These are phyloP conservation scores for Pseudoneurospora amorphoporcata DNA, from an alignment of 495 filamentous ascomycete species.

Conservation along the genomic window DNA sequence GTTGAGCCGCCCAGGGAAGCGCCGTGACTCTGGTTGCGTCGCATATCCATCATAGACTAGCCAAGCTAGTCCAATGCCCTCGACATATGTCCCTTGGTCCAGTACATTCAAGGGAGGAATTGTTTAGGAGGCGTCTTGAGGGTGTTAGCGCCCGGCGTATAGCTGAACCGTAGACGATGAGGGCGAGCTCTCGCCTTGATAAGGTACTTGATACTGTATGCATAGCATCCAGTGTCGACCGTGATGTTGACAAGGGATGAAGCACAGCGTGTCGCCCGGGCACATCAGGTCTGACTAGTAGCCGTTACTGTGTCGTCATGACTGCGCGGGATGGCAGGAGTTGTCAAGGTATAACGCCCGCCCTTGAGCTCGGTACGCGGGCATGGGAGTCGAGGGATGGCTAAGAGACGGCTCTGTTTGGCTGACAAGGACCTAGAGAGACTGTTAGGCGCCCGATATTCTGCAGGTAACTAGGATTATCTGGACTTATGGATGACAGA, in stretches of 20 bases:
- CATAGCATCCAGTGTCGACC: not conserved
- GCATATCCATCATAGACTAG: not conserved
- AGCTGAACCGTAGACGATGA: not conserved
- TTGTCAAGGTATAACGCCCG: not conserved
- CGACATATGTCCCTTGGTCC: not conserved
- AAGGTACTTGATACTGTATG: not conserved
- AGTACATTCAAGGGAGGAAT: not conserved
- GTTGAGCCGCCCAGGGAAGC: not conserved
- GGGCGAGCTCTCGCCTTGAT: not conserved
- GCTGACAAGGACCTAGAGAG: not conserved
- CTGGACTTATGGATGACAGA: not conserved
- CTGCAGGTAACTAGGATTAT: not conserved
- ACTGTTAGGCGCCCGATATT: not conserved
- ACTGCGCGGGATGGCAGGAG: not conserved
- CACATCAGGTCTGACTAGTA: not conserved
- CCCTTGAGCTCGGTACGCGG: not conserved
- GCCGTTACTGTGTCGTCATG: not conserved
- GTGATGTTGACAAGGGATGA: not conserved
- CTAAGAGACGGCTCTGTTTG: not conserved
- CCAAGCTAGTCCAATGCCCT: not conserved
- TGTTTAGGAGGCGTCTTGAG: not conserved
- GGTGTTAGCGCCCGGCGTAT: not conserved
- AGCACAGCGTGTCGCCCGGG: not conserved
- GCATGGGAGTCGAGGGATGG: not conserved
- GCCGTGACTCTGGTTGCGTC: constrained; percentile 1